Base-by-base conservation (phyloP, 768 basidiomycete genomes). In the Coprinellus micaceus region DNA sequence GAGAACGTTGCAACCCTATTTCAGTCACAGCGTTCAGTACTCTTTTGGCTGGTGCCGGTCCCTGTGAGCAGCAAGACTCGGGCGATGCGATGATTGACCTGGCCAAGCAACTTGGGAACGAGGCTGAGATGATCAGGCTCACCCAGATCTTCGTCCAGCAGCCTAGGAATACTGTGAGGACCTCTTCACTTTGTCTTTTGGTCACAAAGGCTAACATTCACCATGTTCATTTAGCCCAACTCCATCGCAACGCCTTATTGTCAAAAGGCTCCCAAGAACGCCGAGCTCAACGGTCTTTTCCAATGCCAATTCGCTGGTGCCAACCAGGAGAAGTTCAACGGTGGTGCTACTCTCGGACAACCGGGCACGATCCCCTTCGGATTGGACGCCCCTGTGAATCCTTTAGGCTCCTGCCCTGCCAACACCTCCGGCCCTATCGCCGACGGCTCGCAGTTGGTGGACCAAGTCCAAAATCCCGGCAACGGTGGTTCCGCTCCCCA, bases 51-150 rank as follows among this genome's bases (percentile, higher is more conserved):
- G 82, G 73, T 4, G 70, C 78, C 0, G 81, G 77, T 25, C 67
- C 75, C 53, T 84, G 82, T 58, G 80, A 75, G 1, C 83, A 85
- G 64, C 83, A 84, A 59, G 64, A 83, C 60, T 71, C 81, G 19
- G 82, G 78, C 24, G 83, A 84, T 58, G 54, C 67, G 15, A 79
- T 83, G 76, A 71, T 84, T 44, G 72, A 78, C 63, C 75, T 85
- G n/a, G 64, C 61, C 24, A 73, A 73, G 51, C 28, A 63, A 37
- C 68, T 81, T 19, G 69, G 72, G 28, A 76, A 68, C 60, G 69
- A 73, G 55, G 53, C 74, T 2, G 73, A 76, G 56, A 77, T 80
- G 77, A 77, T 80, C 60, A 52, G 64, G 2, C 71, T 79, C 25
- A 63, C 78, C 0, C 78, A 80, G 57, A 62, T 81, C 59, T 81